Percentiles rank a stretch among this genome's conserved stretches.
Evolutionary conservation across 805 yeast species (phyloP).

Genomic region (Saccharomycopsis oosterbeekiorum): DNA sequence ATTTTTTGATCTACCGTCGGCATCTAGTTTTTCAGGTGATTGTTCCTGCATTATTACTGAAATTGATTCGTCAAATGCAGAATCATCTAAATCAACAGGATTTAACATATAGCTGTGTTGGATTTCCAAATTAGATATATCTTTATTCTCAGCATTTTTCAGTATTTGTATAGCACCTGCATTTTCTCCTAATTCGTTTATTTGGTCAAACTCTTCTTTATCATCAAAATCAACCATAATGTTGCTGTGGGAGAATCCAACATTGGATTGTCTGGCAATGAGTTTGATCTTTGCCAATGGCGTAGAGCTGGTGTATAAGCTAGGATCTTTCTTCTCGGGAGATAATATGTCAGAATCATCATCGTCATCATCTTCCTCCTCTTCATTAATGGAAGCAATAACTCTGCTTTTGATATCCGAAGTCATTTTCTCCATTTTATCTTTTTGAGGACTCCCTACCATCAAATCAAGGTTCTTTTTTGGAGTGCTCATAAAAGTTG

Average conservation of each 20-base stretch:
- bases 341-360: constrained; percentile 17
- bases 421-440: background rate
- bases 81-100: constrained; percentile 18
- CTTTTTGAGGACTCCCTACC: background rate
- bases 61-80: constrained; percentile 16
- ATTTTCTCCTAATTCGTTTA: background rate
- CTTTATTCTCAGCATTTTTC: background rate
- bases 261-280: background rate
- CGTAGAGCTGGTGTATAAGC: constrained; percentile 12
- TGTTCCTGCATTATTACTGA: constrained; percentile 8
- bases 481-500: background rate
- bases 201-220: background rate
- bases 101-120: constrained; percentile 13
- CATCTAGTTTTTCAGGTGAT: background rate
- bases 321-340: constrained; percentile 18
- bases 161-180: no score
- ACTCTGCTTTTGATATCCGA: constrained; percentile 5
- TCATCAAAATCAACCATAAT: background rate
- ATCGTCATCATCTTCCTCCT: background rate
- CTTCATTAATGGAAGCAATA: constrained; percentile 4
- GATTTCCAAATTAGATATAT: background rate
- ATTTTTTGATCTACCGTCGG: background rate
- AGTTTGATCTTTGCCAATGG: constrained; percentile 7
- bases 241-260: background rate
- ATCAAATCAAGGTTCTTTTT: background rate